phyloP scores from a whole-genome alignment of 139 green algal species.

The Ostreobium quekettii region DNA sequence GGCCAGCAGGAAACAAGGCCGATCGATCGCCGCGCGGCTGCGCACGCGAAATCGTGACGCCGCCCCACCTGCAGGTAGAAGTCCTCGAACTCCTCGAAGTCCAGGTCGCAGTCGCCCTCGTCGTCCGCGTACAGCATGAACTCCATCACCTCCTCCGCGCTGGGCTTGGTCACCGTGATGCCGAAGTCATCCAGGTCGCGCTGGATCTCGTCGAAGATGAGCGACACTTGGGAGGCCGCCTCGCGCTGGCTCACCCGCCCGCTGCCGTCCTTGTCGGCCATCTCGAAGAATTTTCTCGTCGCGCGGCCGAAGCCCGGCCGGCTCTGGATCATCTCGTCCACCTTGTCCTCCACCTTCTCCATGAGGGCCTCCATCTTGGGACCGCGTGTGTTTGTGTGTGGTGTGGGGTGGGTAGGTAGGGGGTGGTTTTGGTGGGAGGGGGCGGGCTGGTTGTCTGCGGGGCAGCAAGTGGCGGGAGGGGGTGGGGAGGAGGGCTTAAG shows the following conservation, averaged over 20 bases:
- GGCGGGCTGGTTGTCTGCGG: too few species aligned
- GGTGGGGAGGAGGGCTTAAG: too few species aligned
- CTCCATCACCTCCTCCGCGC: background rate
- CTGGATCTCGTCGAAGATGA: conserved; percentile 6
- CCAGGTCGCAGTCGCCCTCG: conserved; percentile 6
- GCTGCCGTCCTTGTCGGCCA: conserved; percentile 14
- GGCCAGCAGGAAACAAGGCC: too few species aligned
- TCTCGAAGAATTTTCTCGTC: background rate
- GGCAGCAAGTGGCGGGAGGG: too few species aligned
- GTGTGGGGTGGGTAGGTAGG: too few species aligned
- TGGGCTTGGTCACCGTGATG: conserved; percentile 2
- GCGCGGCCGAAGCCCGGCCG: background rate
- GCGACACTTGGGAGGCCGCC: background rate
- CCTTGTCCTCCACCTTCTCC: too few species aligned
- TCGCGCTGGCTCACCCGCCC: conserved; percentile 1
- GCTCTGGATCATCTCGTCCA: background rate
- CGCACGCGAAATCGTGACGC: too few species aligned
- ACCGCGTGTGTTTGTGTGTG: too few species aligned
- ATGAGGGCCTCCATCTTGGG: too few species aligned
- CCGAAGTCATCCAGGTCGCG: conserved; percentile 3
- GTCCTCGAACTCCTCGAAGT: conserved; percentile 17
- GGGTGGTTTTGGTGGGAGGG: too few species aligned
- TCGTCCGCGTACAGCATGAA: background rate
- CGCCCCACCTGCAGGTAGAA: conserved; percentile 12
- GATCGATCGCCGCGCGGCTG: too few species aligned